Evolutionary conservation across 495 filamentous ascomycete species (phyloP).

Genomic region (Penicillium arizonense): DNA sequence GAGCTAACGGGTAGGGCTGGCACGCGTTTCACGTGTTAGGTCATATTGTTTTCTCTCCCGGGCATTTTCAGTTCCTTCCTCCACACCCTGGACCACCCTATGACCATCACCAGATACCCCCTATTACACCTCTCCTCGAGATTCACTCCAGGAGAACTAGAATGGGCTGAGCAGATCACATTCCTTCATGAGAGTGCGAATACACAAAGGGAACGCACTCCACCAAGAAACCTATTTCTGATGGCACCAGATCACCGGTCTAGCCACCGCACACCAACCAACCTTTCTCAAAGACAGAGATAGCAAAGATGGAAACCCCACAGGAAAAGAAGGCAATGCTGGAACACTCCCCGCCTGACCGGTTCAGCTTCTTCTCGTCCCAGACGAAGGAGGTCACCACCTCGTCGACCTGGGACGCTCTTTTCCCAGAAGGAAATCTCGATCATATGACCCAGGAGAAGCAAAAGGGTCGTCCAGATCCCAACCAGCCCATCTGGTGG

Average conservation of each 20-base stretch:
- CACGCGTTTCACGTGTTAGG: background rate
- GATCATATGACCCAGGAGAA: conserved; percentile 72
- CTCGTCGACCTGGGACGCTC: conserved; percentile 71
- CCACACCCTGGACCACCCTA: background rate
- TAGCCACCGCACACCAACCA: too few relatives aligned
- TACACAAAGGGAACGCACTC: background rate
- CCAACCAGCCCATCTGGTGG: conserved; percentile 70
- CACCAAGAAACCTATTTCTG: background rate
- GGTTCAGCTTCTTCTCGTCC: conserved; percentile 90
- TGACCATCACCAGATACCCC: background rate
- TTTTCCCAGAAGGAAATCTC: conserved; percentile 71
- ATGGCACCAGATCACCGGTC: conserved; percentile 1
- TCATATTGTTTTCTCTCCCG: too few relatives aligned
- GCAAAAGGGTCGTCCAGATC: conserved; percentile 14
- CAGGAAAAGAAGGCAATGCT: conserved; percentile 1
- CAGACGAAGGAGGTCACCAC: conserved; percentile 73
- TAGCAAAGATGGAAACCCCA: background rate
- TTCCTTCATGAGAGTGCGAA: background rate
- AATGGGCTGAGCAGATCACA: conserved; percentile 3
- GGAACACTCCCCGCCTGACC: conserved; percentile 25
- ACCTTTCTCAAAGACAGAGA: too few relatives aligned
- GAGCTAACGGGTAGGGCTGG: conserved; percentile 3
- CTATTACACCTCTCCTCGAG: background rate
- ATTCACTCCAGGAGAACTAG: background rate
- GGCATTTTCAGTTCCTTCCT: background rate